Conservation (phyloP, 225 moss, liverwort and hornwort genomes). For the Antitrichia curtipendula region DNA sequence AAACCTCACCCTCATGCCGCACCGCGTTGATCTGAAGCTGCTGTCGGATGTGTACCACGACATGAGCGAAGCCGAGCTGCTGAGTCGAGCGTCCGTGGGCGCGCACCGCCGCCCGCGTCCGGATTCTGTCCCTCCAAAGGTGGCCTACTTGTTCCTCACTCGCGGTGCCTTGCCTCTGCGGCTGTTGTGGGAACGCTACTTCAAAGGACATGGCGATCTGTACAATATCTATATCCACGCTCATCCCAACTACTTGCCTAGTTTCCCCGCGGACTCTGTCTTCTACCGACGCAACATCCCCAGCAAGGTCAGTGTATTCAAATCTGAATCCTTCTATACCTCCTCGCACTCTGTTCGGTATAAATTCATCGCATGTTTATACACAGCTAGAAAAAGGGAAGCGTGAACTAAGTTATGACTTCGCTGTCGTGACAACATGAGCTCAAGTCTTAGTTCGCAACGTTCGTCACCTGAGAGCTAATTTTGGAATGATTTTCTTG, state of each 20-base stretch:
- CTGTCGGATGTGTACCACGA: slow-evolving; percentile 20
- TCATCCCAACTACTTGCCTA: slow-evolving; percentile 19
- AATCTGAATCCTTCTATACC: background rate
- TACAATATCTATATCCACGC: slow-evolving; percentile 29
- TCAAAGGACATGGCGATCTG: slow-evolving; percentile 3
- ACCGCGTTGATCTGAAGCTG: slow-evolving; percentile 4
- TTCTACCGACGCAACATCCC: slow-evolving; percentile 35
- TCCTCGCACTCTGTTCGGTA: background rate
- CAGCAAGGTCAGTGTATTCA: slow-evolving; percentile 12
- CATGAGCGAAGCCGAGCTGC: slow-evolving; percentile 24
- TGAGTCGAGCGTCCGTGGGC: background rate
- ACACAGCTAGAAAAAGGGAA: background rate
- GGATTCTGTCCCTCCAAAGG: background rate
- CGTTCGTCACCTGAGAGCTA: background rate
- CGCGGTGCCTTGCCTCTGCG: slow-evolving; percentile 22
- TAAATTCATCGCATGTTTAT: background rate
- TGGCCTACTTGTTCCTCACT: slow-evolving; percentile 33
- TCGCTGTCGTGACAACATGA: background rate
- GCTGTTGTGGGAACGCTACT: slow-evolving; percentile 40
- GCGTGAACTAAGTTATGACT: background rate
- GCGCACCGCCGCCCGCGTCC: background rate
- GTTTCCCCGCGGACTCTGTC: background rate
- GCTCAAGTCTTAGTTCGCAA: background rate
- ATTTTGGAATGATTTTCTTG: background rate
- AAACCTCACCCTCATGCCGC: background rate